Evolutionary conservation across 139 green algal genomes (phyloP), one percentile per base, ranked within the genome.

Genomic region (Asterochloris sp.): DNA sequence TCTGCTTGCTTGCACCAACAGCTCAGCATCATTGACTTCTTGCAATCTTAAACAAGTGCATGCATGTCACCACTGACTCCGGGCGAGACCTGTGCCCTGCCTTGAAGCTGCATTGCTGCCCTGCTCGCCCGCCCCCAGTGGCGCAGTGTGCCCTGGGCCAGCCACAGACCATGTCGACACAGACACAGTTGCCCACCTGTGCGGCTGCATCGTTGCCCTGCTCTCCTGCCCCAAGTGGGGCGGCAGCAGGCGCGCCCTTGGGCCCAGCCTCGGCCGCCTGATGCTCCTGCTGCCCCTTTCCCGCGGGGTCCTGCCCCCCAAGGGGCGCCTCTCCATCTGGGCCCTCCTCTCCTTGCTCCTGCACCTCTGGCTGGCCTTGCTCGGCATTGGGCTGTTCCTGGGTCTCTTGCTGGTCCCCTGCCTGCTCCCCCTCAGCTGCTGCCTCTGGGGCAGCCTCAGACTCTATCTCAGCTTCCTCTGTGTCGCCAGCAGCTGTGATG

Each of bases 191-290:
- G 38, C 38, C 38, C 38, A 54, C 38, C 38, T 54, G 38, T 54
- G 38, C 38, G 38, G 38, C 38, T 54, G 38, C 38, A 54, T 54
- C 38, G 6, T 54, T 54, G 38, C 38, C 38, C 38, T 54, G 38
- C 38, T 54, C 38, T 6, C 38, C 38, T 54, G 38, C 38, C 38
- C 38, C 38, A 6, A 54, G 38, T 2, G 38, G 38, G 14, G 88
- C 88, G 0, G 86, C 84, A 26, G 87, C 88, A 27, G 86, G 76
- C 54, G 90, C 60, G n/a, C 91, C 92, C n/a, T 81, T 38, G 0
- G 89, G 91, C 0, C 92, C 91, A 16, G 90, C 89, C 81, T 89
- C 83, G 38, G 81, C 76, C 79, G 74, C 68, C 69, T 78, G 79
- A 61, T 88, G 26, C 64, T 61, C 79, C 61, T 79, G n/a, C 75